A percentile compares a stretch with the other conserved stretches of the same genome.
phyloP scores from a whole-genome alignment of 495 filamentous ascomycete genomes.

The Usnea hakonensis region DNA sequence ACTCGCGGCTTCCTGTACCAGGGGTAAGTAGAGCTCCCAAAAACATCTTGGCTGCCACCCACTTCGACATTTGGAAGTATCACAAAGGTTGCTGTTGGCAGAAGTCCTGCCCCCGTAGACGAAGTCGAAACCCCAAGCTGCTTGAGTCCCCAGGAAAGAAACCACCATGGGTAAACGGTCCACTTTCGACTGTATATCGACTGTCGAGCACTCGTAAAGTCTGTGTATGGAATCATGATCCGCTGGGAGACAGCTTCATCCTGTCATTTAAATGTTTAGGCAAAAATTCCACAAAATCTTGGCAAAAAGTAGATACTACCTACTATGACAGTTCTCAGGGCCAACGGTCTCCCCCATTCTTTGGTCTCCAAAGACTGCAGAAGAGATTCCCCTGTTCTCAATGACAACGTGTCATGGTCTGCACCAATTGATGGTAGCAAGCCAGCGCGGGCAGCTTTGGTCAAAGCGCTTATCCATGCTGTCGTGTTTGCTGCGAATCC shows the following conservation, averaged over 20 bases:
- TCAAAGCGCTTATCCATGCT: slow-evolving; percentile 74
- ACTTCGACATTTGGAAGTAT: slow-evolving; percentile 49
- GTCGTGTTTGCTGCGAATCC: slow-evolving; percentile 78
- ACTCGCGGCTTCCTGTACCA: slow-evolving; percentile 39
- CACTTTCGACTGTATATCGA: slow-evolving; percentile 52
- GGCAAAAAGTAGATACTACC: slow-evolving; percentile 18
- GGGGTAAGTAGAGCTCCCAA: slow-evolving; percentile 40
- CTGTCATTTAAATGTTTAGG: slow-evolving; percentile 22
- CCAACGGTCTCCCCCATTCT: slow-evolving; percentile 79
- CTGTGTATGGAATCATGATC: slow-evolving; percentile 59
- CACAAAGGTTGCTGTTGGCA: slow-evolving; percentile 33
- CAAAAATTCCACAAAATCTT: not conserved
- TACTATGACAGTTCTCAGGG: slow-evolving; percentile 69
- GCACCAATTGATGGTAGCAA: slow-evolving; percentile 42
- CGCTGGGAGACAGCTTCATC: slow-evolving; percentile 61
- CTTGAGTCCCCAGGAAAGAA: slow-evolving; percentile 68
- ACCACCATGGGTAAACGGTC: slow-evolving; percentile 47
- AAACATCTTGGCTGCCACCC: slow-evolving; percentile 32
- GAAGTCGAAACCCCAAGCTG: slow-evolving; percentile 57
- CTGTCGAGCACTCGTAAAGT: slow-evolving; percentile 51
- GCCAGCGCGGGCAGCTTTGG: slow-evolving; percentile 58
- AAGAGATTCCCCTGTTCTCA: slow-evolving; percentile 63
- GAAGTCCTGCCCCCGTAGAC: slow-evolving; percentile 12
- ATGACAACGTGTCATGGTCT: slow-evolving; percentile 45
- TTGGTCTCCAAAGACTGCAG: slow-evolving; percentile 61